A percentile compares a stretch with the other conserved stretches of the same genome.
Evolutionary conservation across 345 rosid genomes (phyloP).

Genomic region (Hibiscus tridactylites): DNA sequence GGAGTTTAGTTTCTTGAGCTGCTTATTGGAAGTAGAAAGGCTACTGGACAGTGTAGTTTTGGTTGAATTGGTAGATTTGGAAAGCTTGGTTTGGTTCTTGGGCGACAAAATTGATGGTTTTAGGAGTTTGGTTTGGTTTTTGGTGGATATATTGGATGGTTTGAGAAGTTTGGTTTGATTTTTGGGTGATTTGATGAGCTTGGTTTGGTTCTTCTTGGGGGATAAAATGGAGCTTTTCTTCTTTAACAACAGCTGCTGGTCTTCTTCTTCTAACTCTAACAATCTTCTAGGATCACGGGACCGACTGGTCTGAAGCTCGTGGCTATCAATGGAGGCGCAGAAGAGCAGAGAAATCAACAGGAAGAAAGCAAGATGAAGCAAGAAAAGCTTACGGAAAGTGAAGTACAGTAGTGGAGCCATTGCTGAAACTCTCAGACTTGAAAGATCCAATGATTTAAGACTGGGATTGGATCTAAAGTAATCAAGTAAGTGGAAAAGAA

Average conservation of each 20-base stretch:
- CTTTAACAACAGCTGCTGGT: conserved; percentile 24
- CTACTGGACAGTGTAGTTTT: conserved; percentile 16
- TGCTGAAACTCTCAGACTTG: neutral
- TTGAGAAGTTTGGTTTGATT: conserved; percentile 44
- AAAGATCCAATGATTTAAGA: conserved; percentile 15
- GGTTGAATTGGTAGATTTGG: conserved; percentile 38
- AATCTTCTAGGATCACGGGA: conserved; percentile 30
- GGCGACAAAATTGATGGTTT: conserved; percentile 22
- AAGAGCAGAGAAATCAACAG: conserved; percentile 23
- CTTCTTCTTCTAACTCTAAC: conserved; percentile 29
- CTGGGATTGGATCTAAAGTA: conserved; percentile 21
- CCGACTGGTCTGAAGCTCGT: conserved; percentile 21
- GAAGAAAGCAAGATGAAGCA: conserved; percentile 34
- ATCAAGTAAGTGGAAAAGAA: neutral
- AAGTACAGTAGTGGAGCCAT: conserved; percentile 43
- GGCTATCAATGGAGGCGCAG: conserved; percentile 25
- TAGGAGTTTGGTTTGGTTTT: conserved; percentile 44
- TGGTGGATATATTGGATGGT: conserved; percentile 17
- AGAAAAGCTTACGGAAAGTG: conserved; percentile 38
- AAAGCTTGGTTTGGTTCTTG: conserved; percentile 47
- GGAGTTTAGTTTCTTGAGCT: conserved; percentile 31
- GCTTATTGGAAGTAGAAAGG: conserved; percentile 23
- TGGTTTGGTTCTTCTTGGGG: conserved; percentile 53
- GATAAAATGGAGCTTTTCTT: conserved; percentile 29
- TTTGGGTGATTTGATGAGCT: conserved; percentile 32